Conservation (phyloP, 257 asterid genomes). For the Solanum neorickii region DNA sequence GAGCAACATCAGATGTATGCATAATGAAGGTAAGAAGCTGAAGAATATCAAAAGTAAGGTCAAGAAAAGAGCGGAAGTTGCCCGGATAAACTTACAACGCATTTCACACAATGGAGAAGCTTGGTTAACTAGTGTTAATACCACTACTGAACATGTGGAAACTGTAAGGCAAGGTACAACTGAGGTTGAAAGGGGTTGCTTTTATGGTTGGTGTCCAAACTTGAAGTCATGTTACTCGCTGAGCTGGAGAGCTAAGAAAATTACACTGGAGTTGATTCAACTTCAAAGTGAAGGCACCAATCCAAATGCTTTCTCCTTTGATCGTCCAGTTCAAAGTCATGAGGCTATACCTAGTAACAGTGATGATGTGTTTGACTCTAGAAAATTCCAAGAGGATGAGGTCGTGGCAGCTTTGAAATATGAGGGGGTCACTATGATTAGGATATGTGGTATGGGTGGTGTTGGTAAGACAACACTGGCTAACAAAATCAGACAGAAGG, state of each 20-base stretch:
- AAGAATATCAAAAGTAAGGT: not conserved
- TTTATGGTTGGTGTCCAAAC: not conserved
- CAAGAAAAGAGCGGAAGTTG: not conserved
- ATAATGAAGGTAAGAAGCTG: not conserved
- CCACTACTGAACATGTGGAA: not conserved
- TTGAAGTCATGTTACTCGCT: not conserved
- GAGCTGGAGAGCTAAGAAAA: not conserved
- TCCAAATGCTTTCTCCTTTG: not conserved
- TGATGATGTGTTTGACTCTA: not conserved
- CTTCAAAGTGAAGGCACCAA: not conserved
- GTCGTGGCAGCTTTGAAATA: constrained; percentile 2
- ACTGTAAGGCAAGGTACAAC: not conserved
- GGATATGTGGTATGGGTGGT: constrained; percentile 7
- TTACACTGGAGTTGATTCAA: not conserved
- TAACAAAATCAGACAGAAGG: not conserved
- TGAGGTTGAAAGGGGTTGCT: not conserved
- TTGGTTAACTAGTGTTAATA: constrained; percentile 1
- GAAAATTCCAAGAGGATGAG: not conserved
- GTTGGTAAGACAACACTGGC: constrained; percentile 7
- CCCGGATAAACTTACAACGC: not conserved
- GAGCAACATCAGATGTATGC: not conserved
- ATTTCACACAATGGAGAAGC: not conserved
- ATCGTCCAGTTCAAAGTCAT: not conserved
- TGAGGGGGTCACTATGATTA: not conserved
- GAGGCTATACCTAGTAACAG: not conserved